These are phyloP conservation scores for Stephania yunnanensis DNA, from an alignment of 164 flowering plant genomes.

Conservation along the genomic window DNA sequence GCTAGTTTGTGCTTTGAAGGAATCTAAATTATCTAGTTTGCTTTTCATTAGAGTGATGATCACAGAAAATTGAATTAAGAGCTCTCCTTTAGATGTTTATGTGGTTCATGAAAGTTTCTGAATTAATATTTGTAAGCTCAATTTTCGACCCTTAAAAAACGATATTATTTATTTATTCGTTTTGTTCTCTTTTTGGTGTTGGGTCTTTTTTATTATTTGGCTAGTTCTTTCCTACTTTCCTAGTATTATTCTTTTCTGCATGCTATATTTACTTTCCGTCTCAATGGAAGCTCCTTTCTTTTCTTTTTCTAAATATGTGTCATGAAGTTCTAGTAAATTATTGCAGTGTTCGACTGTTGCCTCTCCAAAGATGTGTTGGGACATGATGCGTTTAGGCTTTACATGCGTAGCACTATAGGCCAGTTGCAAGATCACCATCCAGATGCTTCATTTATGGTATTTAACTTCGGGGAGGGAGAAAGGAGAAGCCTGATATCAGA, in stretches of 20 bases:
- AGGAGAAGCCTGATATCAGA: constrained; percentile 75
- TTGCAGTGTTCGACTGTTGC: constrained; percentile 92
- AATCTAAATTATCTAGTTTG: not conserved
- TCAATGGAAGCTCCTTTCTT: not conserved
- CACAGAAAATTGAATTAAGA: not conserved
- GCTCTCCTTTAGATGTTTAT: not conserved
- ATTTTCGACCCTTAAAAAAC: not conserved
- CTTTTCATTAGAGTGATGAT: not conserved
- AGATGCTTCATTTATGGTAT: constrained; percentile 93
- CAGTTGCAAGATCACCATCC: constrained; percentile 80
- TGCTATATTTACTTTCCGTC: not conserved
- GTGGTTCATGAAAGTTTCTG: not conserved
- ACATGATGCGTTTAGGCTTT: constrained; percentile 75
- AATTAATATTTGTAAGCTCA: not conserved
- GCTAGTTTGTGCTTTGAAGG: not conserved
- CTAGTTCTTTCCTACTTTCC: not conserved
- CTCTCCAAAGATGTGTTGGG: constrained; percentile 80
- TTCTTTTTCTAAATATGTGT: not conserved
- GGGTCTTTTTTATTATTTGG: not conserved
- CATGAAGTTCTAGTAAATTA: constrained; percentile 6
- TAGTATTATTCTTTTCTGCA: not conserved
- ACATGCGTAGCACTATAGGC: constrained; percentile 79
- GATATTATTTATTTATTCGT: not conserved
- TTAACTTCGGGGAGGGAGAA: constrained; percentile 86
- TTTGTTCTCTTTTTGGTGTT: not conserved